Evolutionary conservation across 768 basidiomycete species (phyloP), one percentile per base, ranked within the genome.

Genomic region (Collybiopsis luxurians): DNA sequence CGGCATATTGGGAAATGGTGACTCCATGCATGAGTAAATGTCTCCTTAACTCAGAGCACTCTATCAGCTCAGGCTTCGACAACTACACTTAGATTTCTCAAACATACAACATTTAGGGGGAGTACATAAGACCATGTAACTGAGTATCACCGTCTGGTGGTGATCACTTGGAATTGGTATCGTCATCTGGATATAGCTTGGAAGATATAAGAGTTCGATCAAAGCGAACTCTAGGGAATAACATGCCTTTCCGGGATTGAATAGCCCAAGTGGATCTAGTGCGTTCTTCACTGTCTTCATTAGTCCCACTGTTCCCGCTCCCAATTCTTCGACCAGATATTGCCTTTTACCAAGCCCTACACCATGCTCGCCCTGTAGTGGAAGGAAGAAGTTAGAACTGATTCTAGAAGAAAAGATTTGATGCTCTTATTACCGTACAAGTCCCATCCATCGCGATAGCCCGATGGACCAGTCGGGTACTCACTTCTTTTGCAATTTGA

Each of bases 291-390:
- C 82, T 13, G 77, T 79, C 71, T 88, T 87, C 92, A 96, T 95
- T 19, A 95, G 67, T 47, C 81, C 79, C 10, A 96, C 87, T 0
- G 95, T 95, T 2, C 89, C 91, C 24, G 75, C 75, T 0, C 95
- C 94, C 0, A 97, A 77, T 65, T 97, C 95, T 39, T 86, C 80
- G 15, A 81, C 77, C 17, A 97, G 77, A 65, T 87, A 95, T 58
- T 87, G 77, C 57, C 81, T 83, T 74, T 95, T 95, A 4, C 92
- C 92, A 10, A 94, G 73, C 0, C 92, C 93, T 10, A 95, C 89
- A 2, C 92, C 92, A 64, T 95, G 92, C 64, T 95, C 92, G 3
- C 90, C 90, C 45, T 42, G 17, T 5, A 42, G 12, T 23, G 21
- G 15, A 15, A 9, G 30, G 21, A 34, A 2, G 30, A 28, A 31